These are phyloP conservation scores for Heterobasidion irregulare DNA, from an alignment of 1,284 basidiomycete species.

Conservation along the genomic window DNA sequence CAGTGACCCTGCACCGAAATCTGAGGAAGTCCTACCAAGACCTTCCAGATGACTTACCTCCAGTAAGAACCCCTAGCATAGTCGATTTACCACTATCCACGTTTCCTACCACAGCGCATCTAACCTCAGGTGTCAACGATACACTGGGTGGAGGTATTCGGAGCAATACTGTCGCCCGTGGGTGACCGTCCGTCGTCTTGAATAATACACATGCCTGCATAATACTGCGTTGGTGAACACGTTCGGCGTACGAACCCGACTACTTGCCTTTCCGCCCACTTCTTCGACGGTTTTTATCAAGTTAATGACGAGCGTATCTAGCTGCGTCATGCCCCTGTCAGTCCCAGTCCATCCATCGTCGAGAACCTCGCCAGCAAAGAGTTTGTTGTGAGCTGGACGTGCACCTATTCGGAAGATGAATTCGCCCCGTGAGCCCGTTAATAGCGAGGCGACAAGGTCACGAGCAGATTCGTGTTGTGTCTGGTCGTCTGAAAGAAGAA, in stretches of 20 bases:
- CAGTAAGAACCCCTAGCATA: slow-evolving; percentile 80
- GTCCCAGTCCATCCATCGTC: slow-evolving; percentile 50
- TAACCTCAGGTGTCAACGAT: slow-evolving; percentile 75
- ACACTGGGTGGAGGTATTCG: slow-evolving; percentile 68
- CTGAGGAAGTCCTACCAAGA: slow-evolving; percentile 22
- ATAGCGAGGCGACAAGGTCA: slow-evolving; percentile 52
- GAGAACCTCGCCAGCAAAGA: slow-evolving; percentile 44
- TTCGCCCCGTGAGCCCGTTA: slow-evolving; percentile 62
- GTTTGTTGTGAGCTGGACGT: slow-evolving; percentile 41
- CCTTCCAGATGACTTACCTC: slow-evolving; percentile 35
- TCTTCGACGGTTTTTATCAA: slow-evolving; percentile 52
- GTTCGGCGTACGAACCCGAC: background rate
- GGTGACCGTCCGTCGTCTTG: slow-evolving; percentile 34
- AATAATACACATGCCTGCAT: slow-evolving; percentile 49
- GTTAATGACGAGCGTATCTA: slow-evolving; percentile 36
- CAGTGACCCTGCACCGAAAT: slow-evolving; percentile 50
- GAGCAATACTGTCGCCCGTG: slow-evolving; percentile 51
- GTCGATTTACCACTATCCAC: slow-evolving; percentile 94
- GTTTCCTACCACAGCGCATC: slow-evolving; percentile 94
- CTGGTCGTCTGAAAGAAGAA: slow-evolving; percentile 36
- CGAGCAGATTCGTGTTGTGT: slow-evolving; percentile 45
- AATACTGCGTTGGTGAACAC: background rate
- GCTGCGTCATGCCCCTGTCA: slow-evolving; percentile 37
- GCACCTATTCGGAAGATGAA: slow-evolving; percentile 63
- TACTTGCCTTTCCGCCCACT: slow-evolving; percentile 62